Evolutionary conservation across 305 asterid genomes (phyloP).

Genomic region (Solanum hybrid): DNA sequence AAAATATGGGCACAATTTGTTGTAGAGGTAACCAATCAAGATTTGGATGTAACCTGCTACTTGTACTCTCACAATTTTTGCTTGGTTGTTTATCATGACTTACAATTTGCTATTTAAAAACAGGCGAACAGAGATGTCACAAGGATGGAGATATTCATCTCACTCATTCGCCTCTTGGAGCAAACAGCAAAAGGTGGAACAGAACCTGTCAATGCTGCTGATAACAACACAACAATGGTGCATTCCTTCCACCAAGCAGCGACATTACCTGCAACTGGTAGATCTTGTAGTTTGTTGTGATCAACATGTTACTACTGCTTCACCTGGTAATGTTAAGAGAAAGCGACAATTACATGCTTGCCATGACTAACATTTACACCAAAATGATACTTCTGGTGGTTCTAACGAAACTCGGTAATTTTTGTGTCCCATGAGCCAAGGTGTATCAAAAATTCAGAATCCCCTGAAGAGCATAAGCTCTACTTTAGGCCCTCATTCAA

Average conservation of each 20-base stretch:
- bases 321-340: constrained; percentile 53
- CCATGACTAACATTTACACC: constrained; percentile 46
- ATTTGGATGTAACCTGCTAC: not conserved
- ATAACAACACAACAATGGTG: constrained; percentile 20
- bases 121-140: constrained; percentile 94
- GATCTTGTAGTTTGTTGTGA: constrained; percentile 32
- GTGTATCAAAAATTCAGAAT: not conserved
- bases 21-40: constrained; percentile 57
- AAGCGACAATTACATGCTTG: constrained; percentile 29
- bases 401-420: not conserved
- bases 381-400: constrained; percentile 14
- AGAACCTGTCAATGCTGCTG: not conserved
- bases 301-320: not conserved
- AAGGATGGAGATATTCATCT: constrained; percentile 81
- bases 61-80: not conserved
- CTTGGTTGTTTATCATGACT: not conserved
- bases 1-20: constrained; percentile 83
- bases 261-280: constrained; percentile 32
- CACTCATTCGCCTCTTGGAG: constrained; percentile 77
- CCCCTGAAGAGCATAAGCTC: not conserved
- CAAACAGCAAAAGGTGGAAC: constrained; percentile 37
- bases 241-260: constrained; percentile 29
- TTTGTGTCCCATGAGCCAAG: not conserved
- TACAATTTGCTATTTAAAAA: constrained; percentile 1
- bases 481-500: not conserved